phyloP scores from a whole-genome alignment of 345 rosid species.

The Populus euphratica region DNA sequence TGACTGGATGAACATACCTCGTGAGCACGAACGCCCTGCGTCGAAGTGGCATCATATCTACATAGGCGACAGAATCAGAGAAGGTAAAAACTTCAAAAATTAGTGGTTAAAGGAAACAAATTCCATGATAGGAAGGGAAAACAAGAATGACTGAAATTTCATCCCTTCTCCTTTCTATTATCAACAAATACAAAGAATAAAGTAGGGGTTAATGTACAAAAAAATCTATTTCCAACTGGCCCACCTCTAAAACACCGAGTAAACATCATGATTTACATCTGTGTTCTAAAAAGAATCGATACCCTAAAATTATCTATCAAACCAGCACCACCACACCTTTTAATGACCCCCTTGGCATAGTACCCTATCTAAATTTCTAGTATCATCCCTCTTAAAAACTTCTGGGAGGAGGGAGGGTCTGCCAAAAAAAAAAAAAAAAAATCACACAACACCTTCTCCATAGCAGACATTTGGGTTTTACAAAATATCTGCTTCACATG shows the following conservation, averaged over 20 bases:
- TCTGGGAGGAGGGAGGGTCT: background rate
- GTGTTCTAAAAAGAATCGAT: slow-evolving; percentile 36
- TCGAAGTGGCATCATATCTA: background rate
- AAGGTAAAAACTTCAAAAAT: background rate
- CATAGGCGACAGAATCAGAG: background rate
- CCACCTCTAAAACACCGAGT: slow-evolving; percentile 13
- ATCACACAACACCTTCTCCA: slow-evolving; percentile 12
- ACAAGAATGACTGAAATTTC: background rate
- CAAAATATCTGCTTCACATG: slow-evolving; percentile 7
- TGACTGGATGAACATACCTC: background rate
- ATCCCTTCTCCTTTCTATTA: slow-evolving; percentile 26
- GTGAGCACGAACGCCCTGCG: background rate
- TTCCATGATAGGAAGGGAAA: background rate
- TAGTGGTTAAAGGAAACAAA: background rate
- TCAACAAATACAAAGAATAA: slow-evolving; percentile 43
- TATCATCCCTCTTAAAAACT: background rate
- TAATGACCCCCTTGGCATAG: background rate
- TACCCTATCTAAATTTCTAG: slow-evolving; percentile 4
- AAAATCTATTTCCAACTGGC: slow-evolving; percentile 10
- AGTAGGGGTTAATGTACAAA: slow-evolving; percentile 38
- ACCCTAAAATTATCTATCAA: slow-evolving; percentile 18
- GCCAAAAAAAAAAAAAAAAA: slow-evolving; percentile 14
- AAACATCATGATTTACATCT: slow-evolving; percentile 37
- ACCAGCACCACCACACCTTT: slow-evolving; percentile 14
- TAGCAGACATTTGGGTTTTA: slow-evolving; percentile 5